Conservation (phyloP, 441 rosid species). For the Arabidopsis lyrata region DNA sequence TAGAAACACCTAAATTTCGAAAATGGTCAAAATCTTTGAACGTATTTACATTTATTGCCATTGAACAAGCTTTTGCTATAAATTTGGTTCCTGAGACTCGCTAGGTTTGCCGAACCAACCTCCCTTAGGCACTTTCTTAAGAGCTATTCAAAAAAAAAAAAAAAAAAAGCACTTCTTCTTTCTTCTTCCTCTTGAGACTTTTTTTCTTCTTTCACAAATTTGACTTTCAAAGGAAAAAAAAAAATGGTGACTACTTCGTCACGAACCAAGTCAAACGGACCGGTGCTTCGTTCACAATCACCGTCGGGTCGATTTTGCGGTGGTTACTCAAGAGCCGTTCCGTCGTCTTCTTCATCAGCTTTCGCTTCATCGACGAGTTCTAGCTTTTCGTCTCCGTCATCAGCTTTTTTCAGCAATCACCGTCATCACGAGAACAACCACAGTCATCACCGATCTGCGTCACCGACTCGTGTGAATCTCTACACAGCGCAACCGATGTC, state of each 20-base stretch:
- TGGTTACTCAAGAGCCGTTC: conserved; percentile 23
- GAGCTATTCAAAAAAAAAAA: neutral
- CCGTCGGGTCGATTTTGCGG: conserved; percentile 57
- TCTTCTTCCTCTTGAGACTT: conserved; percentile 1
- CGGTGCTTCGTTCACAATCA: conserved; percentile 60
- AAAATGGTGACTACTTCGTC: conserved; percentile 56
- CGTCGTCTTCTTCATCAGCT: conserved; percentile 53
- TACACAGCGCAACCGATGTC: conserved; percentile 52
- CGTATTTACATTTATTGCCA: conserved; percentile 51
- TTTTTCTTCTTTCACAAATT: neutral
- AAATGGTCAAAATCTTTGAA: neutral
- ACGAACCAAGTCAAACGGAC: conserved; percentile 52
- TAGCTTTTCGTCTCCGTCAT: conserved; percentile 59
- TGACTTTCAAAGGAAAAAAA: neutral
- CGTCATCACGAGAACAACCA: conserved; percentile 10
- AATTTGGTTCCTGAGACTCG: conserved; percentile 61
- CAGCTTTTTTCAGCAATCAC: conserved; percentile 52
- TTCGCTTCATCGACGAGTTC: conserved; percentile 81
- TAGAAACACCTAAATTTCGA: conserved; percentile 19
- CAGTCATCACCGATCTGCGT: conserved; percentile 56
- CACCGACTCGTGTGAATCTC: conserved; percentile 72
- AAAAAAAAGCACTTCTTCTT: neutral
- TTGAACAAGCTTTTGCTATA: conserved; percentile 49
- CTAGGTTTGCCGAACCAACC: conserved; percentile 77
- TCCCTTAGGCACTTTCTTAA: conserved; percentile 48